phyloP scores from a whole-genome alignment of 176 grass and related monocot genomes.

The Hyparrhenia diplandra region DNA sequence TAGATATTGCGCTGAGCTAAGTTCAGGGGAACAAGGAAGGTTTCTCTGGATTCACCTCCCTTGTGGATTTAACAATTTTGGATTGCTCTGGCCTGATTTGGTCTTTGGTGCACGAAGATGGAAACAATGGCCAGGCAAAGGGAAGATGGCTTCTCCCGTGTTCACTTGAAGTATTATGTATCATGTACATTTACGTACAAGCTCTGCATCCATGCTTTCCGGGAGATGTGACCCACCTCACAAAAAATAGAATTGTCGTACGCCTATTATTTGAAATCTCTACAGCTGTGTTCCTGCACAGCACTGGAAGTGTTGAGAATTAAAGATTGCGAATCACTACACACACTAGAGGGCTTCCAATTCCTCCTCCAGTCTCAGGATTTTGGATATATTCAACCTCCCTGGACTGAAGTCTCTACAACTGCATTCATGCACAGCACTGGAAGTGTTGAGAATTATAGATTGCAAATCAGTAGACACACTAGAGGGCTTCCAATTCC shows the following conservation, averaged over 20 bases:
- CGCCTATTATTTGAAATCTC: neutral
- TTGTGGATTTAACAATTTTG: accelerated
- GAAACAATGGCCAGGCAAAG: neutral
- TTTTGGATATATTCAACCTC: too few relatives aligned
- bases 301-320: too few relatives aligned
- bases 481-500: too few relatives aligned
- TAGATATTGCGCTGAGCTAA: accelerated
- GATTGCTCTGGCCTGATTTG: neutral
- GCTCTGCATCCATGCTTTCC: neutral
- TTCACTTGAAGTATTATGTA: neutral
- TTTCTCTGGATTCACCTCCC: neutral
- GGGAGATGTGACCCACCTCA: neutral
- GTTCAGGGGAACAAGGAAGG: neutral
- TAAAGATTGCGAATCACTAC: too few relatives aligned
- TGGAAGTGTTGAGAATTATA: neutral
- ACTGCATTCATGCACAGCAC: neutral
- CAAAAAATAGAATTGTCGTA: neutral
- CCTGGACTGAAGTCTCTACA: too few relatives aligned
- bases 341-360: too few relatives aligned
- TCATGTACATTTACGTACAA: accelerated
- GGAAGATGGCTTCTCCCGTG: neutral
- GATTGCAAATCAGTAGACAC: neutral
- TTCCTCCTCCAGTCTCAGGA: too few relatives aligned
- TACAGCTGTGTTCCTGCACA: neutral
- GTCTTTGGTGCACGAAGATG: neutral